Base-by-base conservation (phyloP, 2,329 filamentous ascomycete species). In the Pseudogymnoascus sp. region DNA sequence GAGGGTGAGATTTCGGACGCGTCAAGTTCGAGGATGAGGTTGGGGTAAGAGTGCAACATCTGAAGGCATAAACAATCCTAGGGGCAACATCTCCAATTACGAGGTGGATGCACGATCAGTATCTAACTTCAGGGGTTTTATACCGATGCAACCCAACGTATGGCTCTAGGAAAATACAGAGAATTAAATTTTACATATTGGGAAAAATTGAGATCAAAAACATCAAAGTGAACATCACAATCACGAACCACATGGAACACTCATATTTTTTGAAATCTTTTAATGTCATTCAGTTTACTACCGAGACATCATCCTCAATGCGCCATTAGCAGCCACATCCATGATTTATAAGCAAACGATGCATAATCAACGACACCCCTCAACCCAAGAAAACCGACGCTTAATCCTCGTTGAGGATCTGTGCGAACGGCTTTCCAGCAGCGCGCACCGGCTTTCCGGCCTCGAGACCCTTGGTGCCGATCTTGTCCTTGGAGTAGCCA, bases 401-500 rank as follows among this genome's bases (percentile, higher is more conserved):
- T 12, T 82, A 83, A 69, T 81, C 75, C 74, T 83, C 79, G 72
- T 77, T 72, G 69, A 83, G 73, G 69, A 79, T 76, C 70, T 76
- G 73, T 63, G 77, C 69, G 63, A 73, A 73, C 25, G 66, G 67
- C 40, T 70, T 72, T 62, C 70, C 70, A 61, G 40, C 35, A 40
- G 68, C 71, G 63, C 75, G 71, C 64, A 73, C 70, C 59, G 86
- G 84, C 84, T 91, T 89, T 71, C 78, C 81, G 64, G 77, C 74
- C 68, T 85, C 79, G 69, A 84, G 72, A 79, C 86, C 84, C 80
- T 86, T 79, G 79, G 88, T 83, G 70, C 91, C 91, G 65, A 94
- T 78, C 81, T 91, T 89, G 75, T 91, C 85, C 85, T 95, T 91
- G 73, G 87, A 83, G 82, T 95, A 99, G 68, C 90, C 87, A 73